Evolutionary conservation across 2,329 filamentous ascomycete genomes (phyloP).

Genomic region (Cladosporium oxysporum): DNA sequence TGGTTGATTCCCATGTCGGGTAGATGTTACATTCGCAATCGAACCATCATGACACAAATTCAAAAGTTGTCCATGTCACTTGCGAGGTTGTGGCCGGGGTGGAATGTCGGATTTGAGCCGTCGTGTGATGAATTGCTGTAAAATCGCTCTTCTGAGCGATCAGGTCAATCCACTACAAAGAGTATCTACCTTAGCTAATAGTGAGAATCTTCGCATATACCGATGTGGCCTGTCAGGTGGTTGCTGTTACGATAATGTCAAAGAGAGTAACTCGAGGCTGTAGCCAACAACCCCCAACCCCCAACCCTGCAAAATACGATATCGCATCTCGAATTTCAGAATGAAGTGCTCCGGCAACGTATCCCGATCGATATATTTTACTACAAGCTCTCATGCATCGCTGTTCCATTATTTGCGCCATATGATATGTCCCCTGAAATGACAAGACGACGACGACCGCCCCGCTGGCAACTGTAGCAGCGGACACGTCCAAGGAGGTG

Average conservation of each 20-base stretch:
- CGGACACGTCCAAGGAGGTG: neutral
- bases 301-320: neutral
- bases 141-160: neutral
- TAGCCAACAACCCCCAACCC: neutral
- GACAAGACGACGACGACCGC: neutral
- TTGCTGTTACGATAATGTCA: neutral
- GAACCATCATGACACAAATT: neutral
- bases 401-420: neutral
- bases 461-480: neutral
- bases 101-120: too few species aligned
- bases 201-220: neutral
- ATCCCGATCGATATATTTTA: neutral
- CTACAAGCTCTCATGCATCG: neutral
- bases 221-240: neutral
- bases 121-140: neutral
- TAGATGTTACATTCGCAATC: neutral
- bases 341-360: neutral
- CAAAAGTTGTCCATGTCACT: neutral
- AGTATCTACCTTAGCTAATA: neutral
- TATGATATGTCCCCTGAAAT: neutral
- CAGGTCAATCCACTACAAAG: neutral
- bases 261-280: neutral
- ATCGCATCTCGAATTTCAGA: neutral
- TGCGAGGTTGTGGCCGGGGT: too few species aligned
- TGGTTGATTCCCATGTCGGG: neutral